Conservation (phyloP, 176 grass and related monocot species). For the Secale cereale region DNA sequence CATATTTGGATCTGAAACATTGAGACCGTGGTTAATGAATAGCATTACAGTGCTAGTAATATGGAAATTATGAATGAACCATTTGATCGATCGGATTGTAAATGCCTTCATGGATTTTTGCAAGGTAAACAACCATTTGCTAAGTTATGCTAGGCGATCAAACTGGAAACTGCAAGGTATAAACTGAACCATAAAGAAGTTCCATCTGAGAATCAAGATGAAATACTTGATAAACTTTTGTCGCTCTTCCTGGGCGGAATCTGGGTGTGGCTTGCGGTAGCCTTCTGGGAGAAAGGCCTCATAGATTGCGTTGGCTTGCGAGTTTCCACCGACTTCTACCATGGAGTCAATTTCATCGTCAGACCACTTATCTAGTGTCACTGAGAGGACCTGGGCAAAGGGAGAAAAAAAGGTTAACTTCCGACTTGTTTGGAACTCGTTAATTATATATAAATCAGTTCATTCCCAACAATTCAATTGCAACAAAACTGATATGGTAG, state of each 20-base stretch:
- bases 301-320: conserved; percentile 73
- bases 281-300: conserved; percentile 78
- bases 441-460: background rate
- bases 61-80: background rate
- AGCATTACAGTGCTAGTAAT: background rate
- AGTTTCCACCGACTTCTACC: conserved; percentile 86
- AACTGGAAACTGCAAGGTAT: conserved; percentile 1
- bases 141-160: background rate
- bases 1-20: conserved; percentile 74
- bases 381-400: conserved; percentile 55
- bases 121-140: background rate
- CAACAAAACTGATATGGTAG: background rate
- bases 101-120: background rate
- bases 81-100: background rate
- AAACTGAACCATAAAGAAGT: background rate
- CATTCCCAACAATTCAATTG: background rate
- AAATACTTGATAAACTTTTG: conserved; percentile 66
- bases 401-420: background rate
- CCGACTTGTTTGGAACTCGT: background rate
- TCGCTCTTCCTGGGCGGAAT: conserved; percentile 56
- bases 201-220: background rate
- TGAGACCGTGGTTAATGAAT: background rate
- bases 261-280: conserved; percentile 55
- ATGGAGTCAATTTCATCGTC: conserved; percentile 66
- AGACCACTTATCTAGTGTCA: conserved; percentile 77